Base-by-base conservation (phyloP, 148 eudicot genomes). In the Heliamphora exappendiculata region DNA sequence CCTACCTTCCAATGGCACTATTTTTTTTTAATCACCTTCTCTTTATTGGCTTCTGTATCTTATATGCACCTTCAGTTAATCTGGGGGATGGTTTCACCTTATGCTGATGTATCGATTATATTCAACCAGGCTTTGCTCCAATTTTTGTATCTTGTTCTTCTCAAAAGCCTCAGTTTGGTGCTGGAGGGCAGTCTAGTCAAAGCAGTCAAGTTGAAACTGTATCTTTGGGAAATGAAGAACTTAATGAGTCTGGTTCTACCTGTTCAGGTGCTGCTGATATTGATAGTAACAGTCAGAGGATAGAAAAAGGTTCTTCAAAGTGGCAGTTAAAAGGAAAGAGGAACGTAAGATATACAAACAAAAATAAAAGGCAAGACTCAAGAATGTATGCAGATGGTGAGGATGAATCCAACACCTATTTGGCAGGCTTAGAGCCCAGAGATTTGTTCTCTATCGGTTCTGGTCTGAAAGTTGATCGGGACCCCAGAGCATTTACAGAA, bases 281-380 rank as follows among this genome's bases (percentile, higher is more conserved):
- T 41, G 76, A 76, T 49, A 31, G 47, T 62, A 60, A 81, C 31
- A 62, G 64, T 85, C 80, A 47, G n/a, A 78, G 78, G 69, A 69
- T 76, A 28, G 89, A 84, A 77, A 82, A 86, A 62, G 84, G 84
- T 63, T 77, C 92, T 63, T 89, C 97, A 14, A 82, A 87, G 81
- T 93, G 97, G 98, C 89, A 91, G 82, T 81, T 80, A 28, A 93
- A 93, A 81, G 92, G 98, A 59, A 93, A 87, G 81, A 83, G 98
- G 59, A 91, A 85, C 59, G 84, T 87, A 11, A 80, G 94, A 51
- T 80, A 76, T 77, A 71, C 78, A 37, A 81, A 68, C 45, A 86
- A 81, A 84, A 81, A 45, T 53, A 84, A 76, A 64, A 83, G 82
- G 47, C 75, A 65, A 7, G 69, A 69, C 67, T 77, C 82, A 31